Conservation (phyloP, 192 early-diverging fungal genomes). For the Coemansia asiatica region DNA sequence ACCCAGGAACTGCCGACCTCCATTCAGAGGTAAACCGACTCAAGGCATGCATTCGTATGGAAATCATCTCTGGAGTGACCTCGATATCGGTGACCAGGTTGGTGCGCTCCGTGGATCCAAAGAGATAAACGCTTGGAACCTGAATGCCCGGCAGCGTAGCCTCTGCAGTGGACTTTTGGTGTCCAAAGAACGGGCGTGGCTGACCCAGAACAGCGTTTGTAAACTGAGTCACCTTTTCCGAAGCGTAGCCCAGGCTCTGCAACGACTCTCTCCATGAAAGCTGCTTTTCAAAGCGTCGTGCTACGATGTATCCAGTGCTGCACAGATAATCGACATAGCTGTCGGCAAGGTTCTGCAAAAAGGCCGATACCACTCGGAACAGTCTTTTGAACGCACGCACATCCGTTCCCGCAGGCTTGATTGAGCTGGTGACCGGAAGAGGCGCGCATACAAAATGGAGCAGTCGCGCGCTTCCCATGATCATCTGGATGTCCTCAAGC, state of each 20-base stretch:
- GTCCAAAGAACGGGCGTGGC: constrained; percentile 11
- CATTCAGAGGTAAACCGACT: constrained; percentile 50
- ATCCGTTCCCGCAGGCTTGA: constrained; percentile 32
- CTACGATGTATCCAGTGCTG: constrained; percentile 46
- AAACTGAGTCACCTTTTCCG: constrained; percentile 23
- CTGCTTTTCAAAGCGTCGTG: constrained; percentile 38
- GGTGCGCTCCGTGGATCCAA: constrained; percentile 51
- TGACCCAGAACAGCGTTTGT: constrained; percentile 25
- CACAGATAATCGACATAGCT: constrained; percentile 54
- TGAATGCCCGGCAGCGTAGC: constrained; percentile 37
- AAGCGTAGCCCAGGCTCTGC: constrained; percentile 30
- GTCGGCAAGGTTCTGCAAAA: constrained; percentile 53
- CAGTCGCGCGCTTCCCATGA: constrained; percentile 50
- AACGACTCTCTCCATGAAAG: constrained; percentile 40
- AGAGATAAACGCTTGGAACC: constrained; percentile 44
- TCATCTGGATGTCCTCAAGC: constrained; percentile 41
- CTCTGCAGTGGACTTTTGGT: neutral
- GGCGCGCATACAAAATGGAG: constrained; percentile 55
- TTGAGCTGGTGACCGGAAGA: constrained; percentile 33
- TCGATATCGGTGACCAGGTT: constrained; percentile 51
- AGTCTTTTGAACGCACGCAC: constrained; percentile 35
- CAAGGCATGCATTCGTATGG: constrained; percentile 51
- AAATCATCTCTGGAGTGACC: constrained; percentile 41
- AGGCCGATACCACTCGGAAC: constrained; percentile 44
- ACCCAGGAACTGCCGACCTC: constrained; percentile 52